A percentile compares a stretch with the other conserved stretches of the same genome.
Evolutionary conservation across 2,329 filamentous ascomycete species (phyloP).

Genomic region (Ophiostoma sp.): DNA sequence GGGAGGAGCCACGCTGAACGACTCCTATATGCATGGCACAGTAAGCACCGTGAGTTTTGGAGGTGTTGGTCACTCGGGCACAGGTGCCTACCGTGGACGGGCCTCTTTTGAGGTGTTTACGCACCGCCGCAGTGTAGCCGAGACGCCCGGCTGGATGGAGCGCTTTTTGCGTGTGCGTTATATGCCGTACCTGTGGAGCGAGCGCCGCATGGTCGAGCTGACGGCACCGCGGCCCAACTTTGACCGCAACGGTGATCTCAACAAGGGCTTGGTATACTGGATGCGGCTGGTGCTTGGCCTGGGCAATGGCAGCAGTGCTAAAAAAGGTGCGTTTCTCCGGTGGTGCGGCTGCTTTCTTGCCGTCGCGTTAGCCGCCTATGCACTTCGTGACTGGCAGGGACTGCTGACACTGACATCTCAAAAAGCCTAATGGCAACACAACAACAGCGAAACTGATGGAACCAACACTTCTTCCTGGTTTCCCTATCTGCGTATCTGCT

Average conservation of each 20-base stretch:
- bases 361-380: slow-evolving; percentile 33
- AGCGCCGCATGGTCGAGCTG: slow-evolving; percentile 42
- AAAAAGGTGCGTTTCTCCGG: slow-evolving; percentile 45
- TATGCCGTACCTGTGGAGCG: slow-evolving; percentile 51
- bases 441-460: too few species aligned
- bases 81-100: slow-evolving; percentile 71
- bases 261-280: slow-evolving; percentile 52
- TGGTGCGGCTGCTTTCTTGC: slow-evolving; percentile 41
- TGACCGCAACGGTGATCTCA: slow-evolving; percentile 52
- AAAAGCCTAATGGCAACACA: slow-evolving; percentile 6
- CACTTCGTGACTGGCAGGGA: slow-evolving; percentile 27
- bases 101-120: slow-evolving; percentile 65
- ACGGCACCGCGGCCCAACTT: slow-evolving; percentile 53
- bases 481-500: too few species aligned
- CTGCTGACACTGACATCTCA: slow-evolving; percentile 14
- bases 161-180: slow-evolving; percentile 61
- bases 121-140: slow-evolving; percentile 52
- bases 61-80: slow-evolving; percentile 73
- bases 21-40: slow-evolving; percentile 43
- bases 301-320: slow-evolving; percentile 34
- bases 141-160: slow-evolving; percentile 63
- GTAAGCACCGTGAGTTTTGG: slow-evolving; percentile 73
- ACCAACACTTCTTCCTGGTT: too few species aligned
- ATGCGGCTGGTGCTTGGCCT: slow-evolving; percentile 45
- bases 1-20: slow-evolving; percentile 63